Evolutionary conservation across 2,329 filamentous ascomycete species (phyloP).

Genomic region (Macrophomina tecta): DNA sequence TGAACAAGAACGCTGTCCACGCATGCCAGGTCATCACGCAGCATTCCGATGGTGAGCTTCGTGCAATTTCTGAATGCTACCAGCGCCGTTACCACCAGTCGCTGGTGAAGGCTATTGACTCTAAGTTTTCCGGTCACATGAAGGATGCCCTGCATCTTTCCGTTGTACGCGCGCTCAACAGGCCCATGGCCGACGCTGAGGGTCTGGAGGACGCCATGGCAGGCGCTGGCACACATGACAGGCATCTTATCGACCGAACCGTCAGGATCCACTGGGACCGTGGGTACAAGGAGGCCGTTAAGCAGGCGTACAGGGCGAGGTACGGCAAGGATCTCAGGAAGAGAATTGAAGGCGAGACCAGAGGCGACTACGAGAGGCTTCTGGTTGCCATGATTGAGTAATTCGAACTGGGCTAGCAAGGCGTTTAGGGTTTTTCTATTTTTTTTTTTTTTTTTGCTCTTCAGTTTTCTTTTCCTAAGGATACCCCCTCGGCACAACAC

Average conservation of each 20-base stretch:
- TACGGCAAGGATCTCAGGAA: constrained; percentile 71
- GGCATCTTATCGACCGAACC: constrained; percentile 76
- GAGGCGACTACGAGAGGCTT: constrained; percentile 78
- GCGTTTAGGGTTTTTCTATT: background rate
- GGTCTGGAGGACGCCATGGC: constrained; percentile 87
- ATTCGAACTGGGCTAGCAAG: background rate
- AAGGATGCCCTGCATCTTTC: constrained; percentile 81
- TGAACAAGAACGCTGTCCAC: constrained; percentile 74
- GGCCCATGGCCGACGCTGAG: constrained; percentile 80
- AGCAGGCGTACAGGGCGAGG: constrained; percentile 74
- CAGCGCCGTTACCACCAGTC: constrained; percentile 72
- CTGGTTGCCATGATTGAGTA: constrained; percentile 69
- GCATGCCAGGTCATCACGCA: constrained; percentile 80
- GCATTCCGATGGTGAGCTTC: constrained; percentile 81
- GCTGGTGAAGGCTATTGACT: constrained; percentile 76
- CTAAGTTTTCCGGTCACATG: constrained; percentile 93
- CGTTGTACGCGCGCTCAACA: constrained; percentile 77
- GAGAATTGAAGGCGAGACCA: constrained; percentile 81
- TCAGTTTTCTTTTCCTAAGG: background rate
- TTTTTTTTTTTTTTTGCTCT: background rate
- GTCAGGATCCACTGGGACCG: constrained; percentile 85
- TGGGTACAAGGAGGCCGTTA: constrained; percentile 75
- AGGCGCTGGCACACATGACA: constrained; percentile 85
- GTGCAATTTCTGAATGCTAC: constrained; percentile 80
- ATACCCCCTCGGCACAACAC: constrained; percentile 4